Evolutionary conservation across 495 filamentous ascomycete species (phyloP).

Genomic region (Chaetomium cochliodes): DNA sequence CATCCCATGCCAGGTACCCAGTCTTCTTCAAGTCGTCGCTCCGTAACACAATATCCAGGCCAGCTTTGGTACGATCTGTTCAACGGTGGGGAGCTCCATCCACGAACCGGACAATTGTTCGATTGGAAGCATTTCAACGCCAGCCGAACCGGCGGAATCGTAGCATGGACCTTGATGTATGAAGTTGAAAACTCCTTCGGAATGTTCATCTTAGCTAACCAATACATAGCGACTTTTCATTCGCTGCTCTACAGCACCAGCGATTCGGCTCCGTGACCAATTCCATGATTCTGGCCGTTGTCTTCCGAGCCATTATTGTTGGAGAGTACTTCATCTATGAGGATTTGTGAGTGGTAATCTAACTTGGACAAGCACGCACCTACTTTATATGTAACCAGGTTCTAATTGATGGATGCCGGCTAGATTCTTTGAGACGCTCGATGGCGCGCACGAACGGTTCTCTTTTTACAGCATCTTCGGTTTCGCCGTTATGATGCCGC

Average conservation of each 20-base stretch:
- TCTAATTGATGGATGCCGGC: neutral
- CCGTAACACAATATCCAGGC: neutral
- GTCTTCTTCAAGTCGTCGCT: too few species aligned
- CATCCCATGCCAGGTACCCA: too few species aligned
- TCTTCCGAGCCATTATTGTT: neutral
- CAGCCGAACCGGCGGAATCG: neutral
- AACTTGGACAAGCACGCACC: too few species aligned
- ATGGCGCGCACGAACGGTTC: neutral
- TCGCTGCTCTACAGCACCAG: slow-evolving; percentile 1
- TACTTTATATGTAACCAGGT: neutral
- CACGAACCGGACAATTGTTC: neutral
- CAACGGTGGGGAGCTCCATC: neutral
- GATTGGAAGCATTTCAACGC: slow-evolving; percentile 3
- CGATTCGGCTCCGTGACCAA: slow-evolving; percentile 1
- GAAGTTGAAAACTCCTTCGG: neutral
- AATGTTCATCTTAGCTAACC: neutral
- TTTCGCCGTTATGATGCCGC: slow-evolving; percentile 1
- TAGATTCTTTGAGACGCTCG: neutral
- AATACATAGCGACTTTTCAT: neutral
- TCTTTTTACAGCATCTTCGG: neutral
- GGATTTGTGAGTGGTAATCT: neutral
- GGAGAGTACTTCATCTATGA: neutral
- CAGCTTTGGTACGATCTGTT: neutral
- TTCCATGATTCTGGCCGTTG: neutral
- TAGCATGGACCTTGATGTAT: slow-evolving; percentile 1